Evolutionary conservation across 768 basidiomycete species (phyloP).

Genomic region (Roridomyces roridus): DNA sequence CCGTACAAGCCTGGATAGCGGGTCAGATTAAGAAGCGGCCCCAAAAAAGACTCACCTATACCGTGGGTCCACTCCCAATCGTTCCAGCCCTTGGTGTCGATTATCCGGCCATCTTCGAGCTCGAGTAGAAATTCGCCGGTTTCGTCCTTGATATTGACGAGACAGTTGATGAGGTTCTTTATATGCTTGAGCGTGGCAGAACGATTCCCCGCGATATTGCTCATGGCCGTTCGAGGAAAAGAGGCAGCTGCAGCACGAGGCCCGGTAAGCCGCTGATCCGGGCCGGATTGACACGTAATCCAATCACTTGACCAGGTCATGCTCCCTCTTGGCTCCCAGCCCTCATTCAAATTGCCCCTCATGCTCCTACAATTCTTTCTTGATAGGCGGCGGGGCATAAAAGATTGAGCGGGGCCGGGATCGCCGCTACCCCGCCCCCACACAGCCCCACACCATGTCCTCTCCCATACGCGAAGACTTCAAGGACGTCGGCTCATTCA

Average conservation of each 20-base stretch:
- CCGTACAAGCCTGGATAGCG: slow-evolving; percentile 43
- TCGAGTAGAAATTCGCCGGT: slow-evolving; percentile 56
- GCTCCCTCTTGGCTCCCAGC: too few relatives aligned
- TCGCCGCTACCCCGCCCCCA: slow-evolving; percentile 1
- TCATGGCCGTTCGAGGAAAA: too few relatives aligned
- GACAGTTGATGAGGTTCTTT: slow-evolving; percentile 43
- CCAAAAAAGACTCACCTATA: slow-evolving; percentile 35
- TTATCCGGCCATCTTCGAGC: slow-evolving; percentile 54
- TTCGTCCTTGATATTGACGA: slow-evolving; percentile 60
- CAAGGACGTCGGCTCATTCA: slow-evolving; percentile 42
- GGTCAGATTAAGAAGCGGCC: neutral
- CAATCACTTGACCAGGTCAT: too few relatives aligned
- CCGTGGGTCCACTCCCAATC: slow-evolving; percentile 64
- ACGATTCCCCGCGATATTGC: slow-evolving; percentile 4
- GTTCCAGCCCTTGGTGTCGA: slow-evolving; percentile 65
- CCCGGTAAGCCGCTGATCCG: too few relatives aligned
- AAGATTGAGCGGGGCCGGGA: neutral
- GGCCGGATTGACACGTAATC: too few relatives aligned
- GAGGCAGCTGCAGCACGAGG: too few relatives aligned
- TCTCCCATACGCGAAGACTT: slow-evolving; percentile 12
- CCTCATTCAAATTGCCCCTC: too few relatives aligned
- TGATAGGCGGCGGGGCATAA: neutral
- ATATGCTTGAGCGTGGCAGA: slow-evolving; percentile 31
- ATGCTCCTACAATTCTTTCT: neutral
- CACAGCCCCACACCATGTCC: slow-evolving; percentile 3